These are phyloP conservation scores for Saturnispora galanensis DNA, from an alignment of 805 yeast genomes.

Conservation along the genomic window DNA sequence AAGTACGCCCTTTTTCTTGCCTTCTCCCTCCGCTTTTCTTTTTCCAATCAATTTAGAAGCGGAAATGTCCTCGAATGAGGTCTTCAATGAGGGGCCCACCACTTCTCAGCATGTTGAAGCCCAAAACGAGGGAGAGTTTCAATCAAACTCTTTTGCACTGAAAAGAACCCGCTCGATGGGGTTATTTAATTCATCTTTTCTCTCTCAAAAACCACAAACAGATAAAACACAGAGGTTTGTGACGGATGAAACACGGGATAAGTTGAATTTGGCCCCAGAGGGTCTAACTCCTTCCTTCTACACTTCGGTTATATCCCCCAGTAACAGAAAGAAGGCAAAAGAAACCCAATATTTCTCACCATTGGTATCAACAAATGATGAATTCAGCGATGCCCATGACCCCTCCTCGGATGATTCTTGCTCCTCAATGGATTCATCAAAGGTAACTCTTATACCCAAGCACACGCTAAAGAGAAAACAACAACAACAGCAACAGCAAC, in stretches of 20 bases:
- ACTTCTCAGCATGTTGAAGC: conserved; percentile 64
- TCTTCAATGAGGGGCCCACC: conserved; percentile 50
- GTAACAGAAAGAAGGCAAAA: background rate
- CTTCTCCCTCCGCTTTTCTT: conserved; percentile 1
- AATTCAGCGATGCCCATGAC: conserved; percentile 19
- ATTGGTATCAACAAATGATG: conserved; percentile 13
- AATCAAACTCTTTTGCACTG: conserved; percentile 58
- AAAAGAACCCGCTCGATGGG: conserved; percentile 82
- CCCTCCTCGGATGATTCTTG: conserved; percentile 21
- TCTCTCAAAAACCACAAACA: background rate
- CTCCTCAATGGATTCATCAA: conserved; percentile 16
- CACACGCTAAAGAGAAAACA: conserved; percentile 22
- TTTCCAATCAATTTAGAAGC: background rate
- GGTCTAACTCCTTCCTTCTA: conserved; percentile 1
- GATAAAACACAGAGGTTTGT: conserved; percentile 29
- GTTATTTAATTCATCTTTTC: conserved; percentile 19
- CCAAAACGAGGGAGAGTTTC: conserved; percentile 58
- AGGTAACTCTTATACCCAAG: conserved; percentile 22
- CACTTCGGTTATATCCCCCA: conserved; percentile 3
- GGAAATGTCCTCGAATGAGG: conserved; percentile 22
- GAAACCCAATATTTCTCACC: conserved; percentile 15
- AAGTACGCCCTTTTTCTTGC: background rate
- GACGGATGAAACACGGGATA: conserved; percentile 88
- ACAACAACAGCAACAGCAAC: conserved; percentile 11
- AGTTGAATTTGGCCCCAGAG: conserved; percentile 36